These are phyloP conservation scores for Blastomyces parvus DNA, from an alignment of 2,329 filamentous ascomycete species.

Conservation along the genomic window DNA sequence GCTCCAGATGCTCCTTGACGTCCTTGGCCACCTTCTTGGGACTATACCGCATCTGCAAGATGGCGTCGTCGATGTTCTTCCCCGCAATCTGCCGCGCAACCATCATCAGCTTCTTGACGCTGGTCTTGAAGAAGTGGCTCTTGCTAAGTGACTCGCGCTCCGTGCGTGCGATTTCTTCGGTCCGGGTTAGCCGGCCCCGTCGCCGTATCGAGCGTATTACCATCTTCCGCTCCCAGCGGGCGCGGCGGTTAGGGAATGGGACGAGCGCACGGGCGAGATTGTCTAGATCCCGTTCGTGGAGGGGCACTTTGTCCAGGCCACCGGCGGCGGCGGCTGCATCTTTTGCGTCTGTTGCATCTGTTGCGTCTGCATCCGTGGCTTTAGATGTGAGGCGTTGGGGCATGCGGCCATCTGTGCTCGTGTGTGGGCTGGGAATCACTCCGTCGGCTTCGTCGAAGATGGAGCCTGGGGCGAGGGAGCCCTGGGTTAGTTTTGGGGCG, in stretches of 20 bases:
- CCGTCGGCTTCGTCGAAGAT: constrained; percentile 35
- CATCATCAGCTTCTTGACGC: constrained; percentile 81
- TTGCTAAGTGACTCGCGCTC: constrained; percentile 51
- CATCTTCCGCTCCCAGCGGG: constrained; percentile 74
- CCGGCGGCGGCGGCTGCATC: constrained; percentile 11
- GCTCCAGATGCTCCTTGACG: constrained; percentile 66
- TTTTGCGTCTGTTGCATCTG: constrained; percentile 3
- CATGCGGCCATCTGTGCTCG: constrained; percentile 15
- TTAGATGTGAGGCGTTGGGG: constrained; percentile 17
- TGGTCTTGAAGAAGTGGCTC: constrained; percentile 69
- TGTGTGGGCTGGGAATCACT: constrained; percentile 20
- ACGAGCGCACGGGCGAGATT: constrained; percentile 58
- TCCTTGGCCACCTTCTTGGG: constrained; percentile 86
- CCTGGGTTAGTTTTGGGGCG: constrained; percentile 20
- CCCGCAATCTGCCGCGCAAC: constrained; percentile 81
- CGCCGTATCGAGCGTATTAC: constrained; percentile 64
- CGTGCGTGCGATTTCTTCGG: constrained; percentile 58
- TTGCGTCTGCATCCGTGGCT: constrained; percentile 11
- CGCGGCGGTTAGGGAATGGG: constrained; percentile 61
- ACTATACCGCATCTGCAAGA: constrained; percentile 88
- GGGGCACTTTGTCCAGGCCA: constrained; percentile 12
- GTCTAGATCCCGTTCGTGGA: constrained; percentile 37
- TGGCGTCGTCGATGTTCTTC: constrained; percentile 88
- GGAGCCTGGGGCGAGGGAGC: constrained; percentile 29
- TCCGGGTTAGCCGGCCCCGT: constrained; percentile 56